phyloP scores from a whole-genome alignment of 2,329 filamentous ascomycete genomes.

The Metarhizium anisopliae region DNA sequence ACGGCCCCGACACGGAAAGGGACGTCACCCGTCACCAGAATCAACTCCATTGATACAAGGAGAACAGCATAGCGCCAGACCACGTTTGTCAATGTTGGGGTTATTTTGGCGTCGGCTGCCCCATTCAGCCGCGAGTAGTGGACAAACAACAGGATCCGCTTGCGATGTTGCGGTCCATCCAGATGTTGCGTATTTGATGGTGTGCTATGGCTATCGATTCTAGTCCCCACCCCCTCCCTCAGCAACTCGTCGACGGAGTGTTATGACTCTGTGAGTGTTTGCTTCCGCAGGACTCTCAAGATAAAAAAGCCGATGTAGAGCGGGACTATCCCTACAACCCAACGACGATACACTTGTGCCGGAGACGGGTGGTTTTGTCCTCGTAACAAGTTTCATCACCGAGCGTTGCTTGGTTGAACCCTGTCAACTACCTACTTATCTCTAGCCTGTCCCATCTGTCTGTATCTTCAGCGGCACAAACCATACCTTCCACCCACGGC shows the following conservation, averaged over 20 bases:
- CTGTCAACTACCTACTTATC: no score
- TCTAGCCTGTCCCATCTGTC: not conserved
- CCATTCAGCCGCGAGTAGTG: not conserved
- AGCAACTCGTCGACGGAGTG: not conserved
- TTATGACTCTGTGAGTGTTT: not conserved
- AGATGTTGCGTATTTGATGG: not conserved
- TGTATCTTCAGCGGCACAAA: not conserved
- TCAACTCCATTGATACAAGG: not conserved
- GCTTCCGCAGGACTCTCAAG: not conserved
- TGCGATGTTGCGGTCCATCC: conserved; percentile 1
- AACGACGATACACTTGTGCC: not conserved
- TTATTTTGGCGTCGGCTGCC: not conserved
- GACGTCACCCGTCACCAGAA: no score
- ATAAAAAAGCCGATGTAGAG: not conserved
- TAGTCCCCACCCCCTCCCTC: not conserved
- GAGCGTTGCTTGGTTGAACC: not conserved
- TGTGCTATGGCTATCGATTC: not conserved
- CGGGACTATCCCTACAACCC: conserved; percentile 1
- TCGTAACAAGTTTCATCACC: not conserved
- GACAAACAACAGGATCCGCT: not conserved
- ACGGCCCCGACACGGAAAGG: not conserved
- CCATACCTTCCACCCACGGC: not conserved
- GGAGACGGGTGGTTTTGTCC: not conserved
- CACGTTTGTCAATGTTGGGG: not conserved
- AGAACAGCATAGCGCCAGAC: not conserved